Base-by-base conservation (phyloP, 345 rosid genomes). In the Gossypium mustelinum region DNA sequence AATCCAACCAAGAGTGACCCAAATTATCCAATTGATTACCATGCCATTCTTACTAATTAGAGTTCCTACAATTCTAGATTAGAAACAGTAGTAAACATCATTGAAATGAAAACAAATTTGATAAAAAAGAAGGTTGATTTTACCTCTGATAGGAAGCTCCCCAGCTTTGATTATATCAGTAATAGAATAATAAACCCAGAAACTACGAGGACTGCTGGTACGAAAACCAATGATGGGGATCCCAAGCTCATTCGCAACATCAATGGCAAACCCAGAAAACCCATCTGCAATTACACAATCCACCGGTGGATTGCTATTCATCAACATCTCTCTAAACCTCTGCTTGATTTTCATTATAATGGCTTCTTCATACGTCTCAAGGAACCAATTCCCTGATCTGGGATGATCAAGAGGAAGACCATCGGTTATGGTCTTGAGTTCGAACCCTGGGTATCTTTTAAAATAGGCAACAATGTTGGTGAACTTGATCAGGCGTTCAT, bases 71-170 rank as follows among this genome's bases (percentile, higher is more conserved):
- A 34, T 34, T 34, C 41, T 34, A 5, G 56, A 51, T 56, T 56
- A 56, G 12, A 51, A 1, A 51, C n/a, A 16, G 12, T 16, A 16
- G 18, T 50, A 13, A 4, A 50, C 51, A 47, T 11, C 11, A 12
- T 47, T 47, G 13, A 47, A 9, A 47, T 9, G 13, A 55, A 52
- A 29, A 8, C 5, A 24, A 52, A 51, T 11, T 47, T 47, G 51
- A 34, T 50, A 50, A 50, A 50, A 50, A 13, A 7, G 51, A 14
- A 9, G 14, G 41, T 20, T 56, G 9, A 2, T 22, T 9, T 75
- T 34, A 81, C 89, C 87, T 84, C 20, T 58, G 51, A 82, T 73
- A 2, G 91, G 89, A 50, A 89, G 79, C 68, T 86, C 86, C 4
- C 79, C 74, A 0, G 87, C 87, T n/a, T 79, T 70, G n/a, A 86